phyloP scores from a whole-genome alignment of 192 early-diverging fungal species.

The Coemansia aciculifera region DNA sequence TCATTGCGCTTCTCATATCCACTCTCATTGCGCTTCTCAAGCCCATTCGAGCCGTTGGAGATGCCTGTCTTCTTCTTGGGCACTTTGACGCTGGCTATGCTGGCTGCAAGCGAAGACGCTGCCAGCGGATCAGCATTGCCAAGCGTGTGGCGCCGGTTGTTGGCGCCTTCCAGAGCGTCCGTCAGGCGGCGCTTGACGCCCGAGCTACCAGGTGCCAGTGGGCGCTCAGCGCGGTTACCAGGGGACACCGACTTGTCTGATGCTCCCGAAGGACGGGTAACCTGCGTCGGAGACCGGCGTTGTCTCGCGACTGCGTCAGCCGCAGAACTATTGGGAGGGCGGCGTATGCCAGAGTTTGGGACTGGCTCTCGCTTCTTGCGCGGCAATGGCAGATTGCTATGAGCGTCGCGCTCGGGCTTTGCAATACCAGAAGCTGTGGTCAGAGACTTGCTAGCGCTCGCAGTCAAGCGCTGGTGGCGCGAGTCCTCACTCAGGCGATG shows the following conservation, averaged over 20 bases:
- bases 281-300: slow-evolving; percentile 1
- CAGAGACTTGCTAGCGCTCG: background rate
- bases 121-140: background rate
- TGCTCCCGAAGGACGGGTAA: background rate
- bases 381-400: background rate
- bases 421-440: background rate
- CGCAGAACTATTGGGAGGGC: background rate
- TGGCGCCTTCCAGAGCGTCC: slow-evolving; percentile 7
- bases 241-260: slow-evolving; percentile 16
- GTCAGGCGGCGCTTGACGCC: slow-evolving; percentile 26
- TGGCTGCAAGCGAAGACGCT: slow-evolving; percentile 10
- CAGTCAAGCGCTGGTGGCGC: background rate
- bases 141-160: background rate
- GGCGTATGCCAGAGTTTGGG: background rate
- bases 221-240: slow-evolving; percentile 7
- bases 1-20: slow-evolving; percentile 16
- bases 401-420: background rate
- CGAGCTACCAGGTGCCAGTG: background rate
- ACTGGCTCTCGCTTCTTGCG: slow-evolving; percentile 5
- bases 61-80: slow-evolving; percentile 34
- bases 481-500: background rate
- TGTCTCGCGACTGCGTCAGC: background rate
- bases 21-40: slow-evolving; percentile 14
- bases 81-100: slow-evolving; percentile 29
- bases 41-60: background rate